Evolutionary conservation across 345 rosid species (phyloP).

Genomic region (Eutrema yunnanense): DNA sequence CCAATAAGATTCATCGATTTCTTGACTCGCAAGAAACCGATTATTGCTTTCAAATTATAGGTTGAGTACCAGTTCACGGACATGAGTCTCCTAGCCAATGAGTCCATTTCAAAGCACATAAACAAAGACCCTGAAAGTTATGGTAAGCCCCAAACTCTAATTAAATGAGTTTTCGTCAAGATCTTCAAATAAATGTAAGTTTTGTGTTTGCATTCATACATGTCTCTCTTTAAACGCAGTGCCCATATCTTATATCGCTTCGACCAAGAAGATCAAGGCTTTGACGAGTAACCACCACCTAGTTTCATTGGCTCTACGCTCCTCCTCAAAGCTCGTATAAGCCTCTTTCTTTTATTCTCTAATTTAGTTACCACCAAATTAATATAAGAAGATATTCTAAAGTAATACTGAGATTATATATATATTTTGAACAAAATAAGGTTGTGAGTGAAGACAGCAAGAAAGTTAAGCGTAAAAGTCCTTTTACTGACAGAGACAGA

Average conservation of each 20-base stretch:
- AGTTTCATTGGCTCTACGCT: constrained; percentile 68
- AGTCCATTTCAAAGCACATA: constrained; percentile 71
- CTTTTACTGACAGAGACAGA: constrained; percentile 77
- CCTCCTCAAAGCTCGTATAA: constrained; percentile 82
- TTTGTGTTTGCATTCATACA: background rate
- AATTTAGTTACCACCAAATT: background rate
- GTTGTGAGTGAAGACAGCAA: constrained; percentile 69
- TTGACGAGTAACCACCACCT: constrained; percentile 51
- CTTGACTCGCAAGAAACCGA: constrained; percentile 12
- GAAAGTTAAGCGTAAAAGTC: constrained; percentile 64
- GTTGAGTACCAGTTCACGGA: constrained; percentile 89
- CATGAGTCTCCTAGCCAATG: constrained; percentile 90
- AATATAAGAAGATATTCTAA: background rate
- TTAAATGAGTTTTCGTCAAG: background rate
- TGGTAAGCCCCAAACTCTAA: constrained; percentile 41
- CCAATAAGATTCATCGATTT: background rate
- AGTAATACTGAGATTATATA: background rate
- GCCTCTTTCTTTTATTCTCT: constrained; percentile 14
- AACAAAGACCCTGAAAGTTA: constrained; percentile 85
- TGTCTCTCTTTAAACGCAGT: constrained; percentile 33
- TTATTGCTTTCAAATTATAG: constrained; percentile 27
- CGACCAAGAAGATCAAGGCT: constrained; percentile 82
- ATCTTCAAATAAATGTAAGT: background rate
- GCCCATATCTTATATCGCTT: constrained; percentile 61
- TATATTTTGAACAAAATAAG: constrained; percentile 27